Base-by-base conservation (phyloP, 352 stramenopile genomes). In the Globisporangium canariense region DNA sequence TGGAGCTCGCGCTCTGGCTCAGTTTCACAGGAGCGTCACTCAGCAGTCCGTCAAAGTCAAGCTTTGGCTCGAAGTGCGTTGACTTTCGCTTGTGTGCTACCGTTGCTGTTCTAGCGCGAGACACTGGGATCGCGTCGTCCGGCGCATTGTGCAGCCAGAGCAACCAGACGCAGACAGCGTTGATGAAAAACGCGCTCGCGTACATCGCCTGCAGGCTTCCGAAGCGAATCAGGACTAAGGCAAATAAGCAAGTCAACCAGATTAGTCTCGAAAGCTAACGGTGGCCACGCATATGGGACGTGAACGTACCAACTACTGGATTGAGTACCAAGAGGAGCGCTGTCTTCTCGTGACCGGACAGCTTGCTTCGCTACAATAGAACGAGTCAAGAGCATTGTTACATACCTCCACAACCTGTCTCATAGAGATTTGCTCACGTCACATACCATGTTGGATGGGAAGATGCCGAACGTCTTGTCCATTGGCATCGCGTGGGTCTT, bases 191-290 rank as follows among this genome's bases (percentile, higher is more conserved):
- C 5, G 59, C 58, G 7, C 68, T 55, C 7, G 74, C 67, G 41
- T 65, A 66, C 49, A 76, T 62, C 6, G 55, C 57, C 18, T 69
- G 67, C 13, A 67, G 57, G 36, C 62, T 73, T 4, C 77, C 75
- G 46, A 84, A 88, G 8, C 71, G 68, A 22, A 86, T 71, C 6
- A 88, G 57, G 30, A 83, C 78, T 88, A 28, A 9, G 32, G 32
- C 13, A 28, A 28, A 11, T 46, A 4, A 13, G 4, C 10, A 4
- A 41, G 3, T 9, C 7, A 38, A 16, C 7, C 40, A 36, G 53
- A 34, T 63, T 20, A 53, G 28, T 47, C 9, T 11, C n/a, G 3
- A 9, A 28, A 22, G 16, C 13, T 38, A 36, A 22, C 1, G 3
- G 5, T 25, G 30, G 16, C 28, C 5, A 22, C 28, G 22, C 14